A percentile compares a stretch with the other conserved stretches of the same genome.
Evolutionary conservation across 1,284 basidiomycete genomes (phyloP).

Genomic region (Sanguinoderma infundibulare): DNA sequence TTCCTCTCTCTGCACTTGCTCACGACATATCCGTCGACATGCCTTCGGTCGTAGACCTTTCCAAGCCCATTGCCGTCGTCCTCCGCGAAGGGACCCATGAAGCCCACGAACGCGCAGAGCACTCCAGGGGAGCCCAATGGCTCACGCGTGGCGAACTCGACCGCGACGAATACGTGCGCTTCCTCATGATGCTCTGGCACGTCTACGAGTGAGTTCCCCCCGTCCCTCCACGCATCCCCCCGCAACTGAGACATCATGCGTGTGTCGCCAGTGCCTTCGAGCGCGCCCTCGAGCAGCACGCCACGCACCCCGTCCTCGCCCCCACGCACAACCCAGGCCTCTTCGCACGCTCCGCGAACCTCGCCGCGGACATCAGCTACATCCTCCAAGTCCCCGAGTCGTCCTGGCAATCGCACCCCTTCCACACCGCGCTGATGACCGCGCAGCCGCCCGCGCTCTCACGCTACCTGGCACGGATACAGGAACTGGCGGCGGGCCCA

Average conservation of each 20-base stretch:
- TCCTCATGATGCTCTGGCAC: slow-evolving; percentile 79
- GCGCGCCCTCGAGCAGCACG: slow-evolving; percentile 64
- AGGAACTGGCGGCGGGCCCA: slow-evolving; percentile 46
- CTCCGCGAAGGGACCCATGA: slow-evolving; percentile 61
- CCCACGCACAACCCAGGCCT: slow-evolving; percentile 76
- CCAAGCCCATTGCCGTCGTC: slow-evolving; percentile 49
- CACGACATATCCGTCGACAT: slow-evolving; percentile 9
- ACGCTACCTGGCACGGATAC: slow-evolving; percentile 56
- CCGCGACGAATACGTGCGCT: slow-evolving; percentile 70
- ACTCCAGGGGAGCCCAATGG: slow-evolving; percentile 61
- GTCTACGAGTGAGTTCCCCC: slow-evolving; percentile 69
- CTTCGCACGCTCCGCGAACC: slow-evolving; percentile 60
- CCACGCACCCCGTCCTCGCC: slow-evolving; percentile 63
- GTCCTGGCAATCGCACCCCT: slow-evolving; percentile 59
- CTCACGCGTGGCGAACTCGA: slow-evolving; percentile 65
- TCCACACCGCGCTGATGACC: slow-evolving; percentile 49
- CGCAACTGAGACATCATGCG: not conserved
- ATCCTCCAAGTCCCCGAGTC: slow-evolving; percentile 60
- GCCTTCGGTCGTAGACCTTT: slow-evolving; percentile 34
- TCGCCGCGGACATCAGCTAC: slow-evolving; percentile 71
- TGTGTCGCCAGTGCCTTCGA: slow-evolving; percentile 52
- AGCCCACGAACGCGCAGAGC: slow-evolving; percentile 67
- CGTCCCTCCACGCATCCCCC: not conserved
- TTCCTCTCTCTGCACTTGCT: slow-evolving; percentile 13
- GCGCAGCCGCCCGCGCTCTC: slow-evolving; percentile 54